phyloP scores from a whole-genome alignment of 108 stramenopile species.

The Cyclotella baltica region DNA sequence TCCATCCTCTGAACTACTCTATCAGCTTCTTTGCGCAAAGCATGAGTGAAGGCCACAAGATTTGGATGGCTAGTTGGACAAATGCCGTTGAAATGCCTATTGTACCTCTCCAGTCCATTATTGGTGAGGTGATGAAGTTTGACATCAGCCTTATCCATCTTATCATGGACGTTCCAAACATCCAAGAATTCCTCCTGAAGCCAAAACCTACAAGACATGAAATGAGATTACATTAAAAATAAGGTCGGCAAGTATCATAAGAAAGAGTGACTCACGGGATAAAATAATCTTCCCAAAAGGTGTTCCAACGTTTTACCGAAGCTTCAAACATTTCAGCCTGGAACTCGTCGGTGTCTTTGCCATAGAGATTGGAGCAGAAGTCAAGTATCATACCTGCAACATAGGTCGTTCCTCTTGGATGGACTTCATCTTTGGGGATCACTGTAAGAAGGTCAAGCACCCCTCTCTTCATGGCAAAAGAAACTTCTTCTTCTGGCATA shows the following conservation, averaged over 20 bases:
- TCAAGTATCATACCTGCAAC: neutral
- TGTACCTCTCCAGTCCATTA: slow-evolving; percentile 17
- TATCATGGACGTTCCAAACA: slow-evolving; percentile 11
- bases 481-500: slow-evolving; percentile 6
- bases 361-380: neutral
- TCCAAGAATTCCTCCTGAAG: slow-evolving; percentile 14
- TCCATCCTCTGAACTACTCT: slow-evolving; percentile 7
- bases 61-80: slow-evolving; percentile 24
- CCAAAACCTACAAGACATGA: slow-evolving; percentile 13
- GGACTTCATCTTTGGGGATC: slow-evolving; percentile 9
- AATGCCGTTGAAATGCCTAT: slow-evolving; percentile 20
- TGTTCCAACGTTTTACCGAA: slow-evolving; percentile 8
- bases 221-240: neutral
- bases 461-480: no score
- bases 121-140: neutral
- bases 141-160: neutral
- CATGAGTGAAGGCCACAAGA: slow-evolving; percentile 14
- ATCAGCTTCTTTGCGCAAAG: slow-evolving; percentile 9
- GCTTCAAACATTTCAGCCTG: neutral
- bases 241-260: neutral
- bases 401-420: neutral
- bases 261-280: neutral
- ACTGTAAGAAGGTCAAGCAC: slow-evolving; percentile 16
- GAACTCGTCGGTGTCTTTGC: neutral
- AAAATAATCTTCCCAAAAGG: neutral